Evolutionary conservation across 1,139 yeast genomes (phyloP).

Genomic region (Arxiozyma telluris): DNA sequence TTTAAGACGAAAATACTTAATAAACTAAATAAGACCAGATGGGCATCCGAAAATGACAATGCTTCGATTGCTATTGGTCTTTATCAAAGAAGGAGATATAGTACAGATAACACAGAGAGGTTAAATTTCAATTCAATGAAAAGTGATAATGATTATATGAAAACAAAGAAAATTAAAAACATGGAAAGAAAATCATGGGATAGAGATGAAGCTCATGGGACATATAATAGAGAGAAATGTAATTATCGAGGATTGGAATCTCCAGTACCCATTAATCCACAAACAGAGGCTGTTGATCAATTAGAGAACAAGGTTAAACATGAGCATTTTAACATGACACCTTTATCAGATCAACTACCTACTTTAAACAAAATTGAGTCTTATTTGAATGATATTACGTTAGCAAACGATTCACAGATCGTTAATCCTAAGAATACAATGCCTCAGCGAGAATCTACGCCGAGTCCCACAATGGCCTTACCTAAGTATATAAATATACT

Average conservation of each 20-base stretch:
- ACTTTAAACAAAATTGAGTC: not conserved
- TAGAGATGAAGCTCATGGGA: not conserved
- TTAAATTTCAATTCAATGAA: not conserved
- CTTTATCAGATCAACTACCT: not conserved
- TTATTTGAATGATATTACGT: not conserved
- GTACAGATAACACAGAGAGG: not conserved
- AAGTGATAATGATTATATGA: not conserved
- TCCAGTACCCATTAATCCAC: not conserved
- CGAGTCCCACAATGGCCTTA: conserved; percentile 1
- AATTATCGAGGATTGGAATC: conserved; percentile 1
- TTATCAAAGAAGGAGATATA: conserved; percentile 6
- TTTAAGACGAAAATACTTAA: conserved; percentile 21
- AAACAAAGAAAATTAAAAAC: too few species aligned
- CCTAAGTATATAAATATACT: not conserved
- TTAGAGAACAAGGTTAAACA: not conserved
- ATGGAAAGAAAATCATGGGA: not conserved
- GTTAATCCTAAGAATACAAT: not conserved
- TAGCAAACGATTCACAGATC: not conserved
- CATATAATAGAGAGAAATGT: not conserved
- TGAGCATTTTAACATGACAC: not conserved
- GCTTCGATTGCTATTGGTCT: conserved; percentile 25
- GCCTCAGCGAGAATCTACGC: not conserved
- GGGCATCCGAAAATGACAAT: conserved; percentile 22
- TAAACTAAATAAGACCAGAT: conserved; percentile 17
- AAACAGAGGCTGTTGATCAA: not conserved